phyloP scores from a whole-genome alignment of 2,329 filamentous ascomycete genomes.

The Hypoxylon sp. region DNA sequence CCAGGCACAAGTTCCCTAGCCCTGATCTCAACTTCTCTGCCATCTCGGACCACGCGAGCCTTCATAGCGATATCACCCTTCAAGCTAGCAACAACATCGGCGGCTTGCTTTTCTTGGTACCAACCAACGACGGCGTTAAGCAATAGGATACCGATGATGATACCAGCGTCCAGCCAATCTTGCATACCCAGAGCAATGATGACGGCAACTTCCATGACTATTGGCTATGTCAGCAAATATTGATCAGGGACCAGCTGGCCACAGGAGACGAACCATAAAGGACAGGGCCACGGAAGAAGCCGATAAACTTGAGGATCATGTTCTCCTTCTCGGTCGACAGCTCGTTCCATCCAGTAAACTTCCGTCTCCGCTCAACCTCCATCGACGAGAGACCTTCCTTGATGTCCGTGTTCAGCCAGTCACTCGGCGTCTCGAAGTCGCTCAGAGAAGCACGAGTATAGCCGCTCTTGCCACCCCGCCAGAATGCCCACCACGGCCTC shows the following conservation, averaged over 20 bases:
- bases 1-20: slow-evolving; percentile 79
- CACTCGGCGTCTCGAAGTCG: slow-evolving; percentile 69
- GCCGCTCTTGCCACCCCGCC: slow-evolving; percentile 51
- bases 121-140: slow-evolving; percentile 81
- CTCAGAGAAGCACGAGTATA: slow-evolving; percentile 50
- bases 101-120: slow-evolving; percentile 84
- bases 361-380: slow-evolving; percentile 76
- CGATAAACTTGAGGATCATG: slow-evolving; percentile 80
- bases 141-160: slow-evolving; percentile 80
- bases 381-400: slow-evolving; percentile 70
- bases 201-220: slow-evolving; percentile 82
- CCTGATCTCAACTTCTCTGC: slow-evolving; percentile 75
- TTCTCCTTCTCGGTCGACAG: slow-evolving; percentile 82
- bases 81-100: slow-evolving; percentile 78
- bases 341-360: slow-evolving; percentile 79
- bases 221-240: slow-evolving; percentile 26
- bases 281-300: slow-evolving; percentile 83
- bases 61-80: slow-evolving; percentile 85
- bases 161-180: slow-evolving; percentile 81
- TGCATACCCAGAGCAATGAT: slow-evolving; percentile 79
- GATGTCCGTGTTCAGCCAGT: slow-evolving; percentile 79
- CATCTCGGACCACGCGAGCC: slow-evolving; percentile 76
- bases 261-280: slow-evolving; percentile 73
- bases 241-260: background rate
- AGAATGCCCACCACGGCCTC: slow-evolving; percentile 58